phyloP scores from a whole-genome alignment of 176 grass and related monocot species.

The Puya raimondii region DNA sequence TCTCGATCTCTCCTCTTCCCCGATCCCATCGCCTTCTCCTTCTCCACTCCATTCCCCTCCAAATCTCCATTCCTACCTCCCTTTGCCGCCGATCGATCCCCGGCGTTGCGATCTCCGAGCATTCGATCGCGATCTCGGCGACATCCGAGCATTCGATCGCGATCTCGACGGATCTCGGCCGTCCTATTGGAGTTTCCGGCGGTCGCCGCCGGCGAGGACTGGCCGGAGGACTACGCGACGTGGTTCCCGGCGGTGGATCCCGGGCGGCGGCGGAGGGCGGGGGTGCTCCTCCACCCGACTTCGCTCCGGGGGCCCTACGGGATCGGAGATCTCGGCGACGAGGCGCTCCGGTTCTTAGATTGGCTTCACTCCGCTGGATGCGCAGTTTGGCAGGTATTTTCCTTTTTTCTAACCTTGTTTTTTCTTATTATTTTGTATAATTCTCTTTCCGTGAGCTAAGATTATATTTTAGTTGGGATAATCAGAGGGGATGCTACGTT shows the following conservation, averaged over 20 bases:
- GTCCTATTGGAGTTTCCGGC: constrained; percentile 12
- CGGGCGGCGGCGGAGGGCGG: constrained; percentile 42
- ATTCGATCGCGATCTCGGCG: background rate
- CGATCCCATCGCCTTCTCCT: constrained; percentile 10
- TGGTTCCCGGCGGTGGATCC: constrained; percentile 39
- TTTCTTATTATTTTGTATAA: background rate
- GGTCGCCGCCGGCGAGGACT: constrained; percentile 41
- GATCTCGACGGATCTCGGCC: background rate
- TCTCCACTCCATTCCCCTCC: constrained; percentile 1
- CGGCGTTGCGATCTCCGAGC: background rate
- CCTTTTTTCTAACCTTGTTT: background rate
- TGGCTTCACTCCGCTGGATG: constrained; percentile 69
- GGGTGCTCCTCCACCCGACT: constrained; percentile 69
- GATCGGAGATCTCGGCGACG: constrained; percentile 70
- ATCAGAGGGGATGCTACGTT: too few relatives aligned
- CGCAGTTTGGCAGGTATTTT: constrained; percentile 74
- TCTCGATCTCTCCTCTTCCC: constrained; percentile 7
- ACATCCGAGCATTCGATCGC: background rate
- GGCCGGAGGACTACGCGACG: constrained; percentile 62
- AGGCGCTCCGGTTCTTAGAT: constrained; percentile 54
- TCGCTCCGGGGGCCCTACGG: constrained; percentile 62
- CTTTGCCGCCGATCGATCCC: background rate
- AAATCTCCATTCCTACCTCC: background rate
- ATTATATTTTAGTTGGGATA: too few relatives aligned
- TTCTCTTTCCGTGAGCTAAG: background rate